Evolutionary conservation across 2,329 filamentous ascomycete species (phyloP), one percentile per base, ranked within the genome.

Genomic region (Pyricularia grisea): DNA sequence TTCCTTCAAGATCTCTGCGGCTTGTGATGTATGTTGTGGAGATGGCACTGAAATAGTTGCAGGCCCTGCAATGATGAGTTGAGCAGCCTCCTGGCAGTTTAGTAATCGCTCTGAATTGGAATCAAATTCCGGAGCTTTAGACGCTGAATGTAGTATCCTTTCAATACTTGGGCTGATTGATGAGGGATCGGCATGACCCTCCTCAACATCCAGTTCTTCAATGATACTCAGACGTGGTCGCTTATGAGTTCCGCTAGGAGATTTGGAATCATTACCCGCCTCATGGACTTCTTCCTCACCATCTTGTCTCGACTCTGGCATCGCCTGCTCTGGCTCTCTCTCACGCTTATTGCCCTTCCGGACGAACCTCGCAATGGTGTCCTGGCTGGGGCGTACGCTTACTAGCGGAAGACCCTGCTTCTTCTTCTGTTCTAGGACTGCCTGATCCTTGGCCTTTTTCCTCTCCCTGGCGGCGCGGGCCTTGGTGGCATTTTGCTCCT

Each of bases 381-480:
- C 83, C 74, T 89, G 87, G 42, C 86, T 88, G 0, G 86, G 83
- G 50, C 82, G 80, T 4, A 86, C 83, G 14, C 79, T 80, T n/a
- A 85, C 79, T 4, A 87, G 76, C 17, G 87, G 87, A 70, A 86
- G 69, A 0, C 86, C 84, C 68, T 79, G 82, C 71, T 79, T 83
- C 73, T 78, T 84, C 77, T 82, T 85, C 67, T 79, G 81, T n/a
- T 84, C 81, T 64, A 77, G 78, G 70, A 83, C 82, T 9, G 80
- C 80, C 30, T 80, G 75, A 66, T 86, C 85, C 73, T 84, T 87
- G 20, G 81, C 83, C 70, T 81, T 84, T 75, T 86, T 88, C 76
- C 82, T 85, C 58, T 88, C 86, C 28, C 86, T 77, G 2, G 81
- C 80, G 10, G 79, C 74, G 68, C 80, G 81, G 1, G 86, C 86